Percentiles rank a stretch among this genome's conserved stretches.
Conservation (phyloP, 768 basidiomycete genomes). For the Holtermannia corniformis region DNA sequence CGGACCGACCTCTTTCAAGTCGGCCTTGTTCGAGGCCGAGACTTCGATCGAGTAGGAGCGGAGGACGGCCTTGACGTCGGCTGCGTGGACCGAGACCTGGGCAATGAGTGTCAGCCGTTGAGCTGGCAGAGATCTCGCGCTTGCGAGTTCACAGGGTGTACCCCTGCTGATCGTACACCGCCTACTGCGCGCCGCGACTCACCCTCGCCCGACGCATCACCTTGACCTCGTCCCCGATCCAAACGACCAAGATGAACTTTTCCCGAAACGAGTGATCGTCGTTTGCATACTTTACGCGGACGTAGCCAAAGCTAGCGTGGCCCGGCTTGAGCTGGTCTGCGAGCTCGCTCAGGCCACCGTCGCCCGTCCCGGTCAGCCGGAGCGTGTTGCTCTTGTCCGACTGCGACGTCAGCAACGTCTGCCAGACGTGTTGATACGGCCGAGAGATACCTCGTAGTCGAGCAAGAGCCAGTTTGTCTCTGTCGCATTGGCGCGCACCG, state of each 20-base stretch:
- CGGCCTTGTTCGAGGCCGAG: slow-evolving; percentile 68
- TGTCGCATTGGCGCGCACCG: slow-evolving; percentile 73
- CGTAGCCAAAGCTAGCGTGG: slow-evolving; percentile 70
- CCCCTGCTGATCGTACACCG: not conserved
- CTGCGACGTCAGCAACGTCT: slow-evolving; percentile 8
- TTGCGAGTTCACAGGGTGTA: too few relatives aligned
- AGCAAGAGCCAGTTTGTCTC: slow-evolving; percentile 84
- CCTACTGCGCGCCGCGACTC: slow-evolving; percentile 14
- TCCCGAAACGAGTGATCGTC: slow-evolving; percentile 50
- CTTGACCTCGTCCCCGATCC: slow-evolving; percentile 50
- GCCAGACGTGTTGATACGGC: slow-evolving; percentile 47
- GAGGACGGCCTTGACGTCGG: slow-evolving; percentile 74
- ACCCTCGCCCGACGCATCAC: slow-evolving; percentile 90
- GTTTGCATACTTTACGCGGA: slow-evolving; percentile 58
- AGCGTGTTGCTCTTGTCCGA: slow-evolving; percentile 55
- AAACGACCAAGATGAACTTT: slow-evolving; percentile 50
- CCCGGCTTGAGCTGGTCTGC: slow-evolving; percentile 57
- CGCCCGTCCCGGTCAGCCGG: slow-evolving; percentile 64
- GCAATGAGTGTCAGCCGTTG: slow-evolving; percentile 13
- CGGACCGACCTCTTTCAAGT: slow-evolving; percentile 52
- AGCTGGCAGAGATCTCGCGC: not conserved
- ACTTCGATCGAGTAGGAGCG: slow-evolving; percentile 76
- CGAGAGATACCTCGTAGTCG: slow-evolving; percentile 63
- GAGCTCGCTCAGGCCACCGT: slow-evolving; percentile 70
- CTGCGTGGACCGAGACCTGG: slow-evolving; percentile 83